Evolutionary conservation across 352 stramenopile species (phyloP).

Genomic region (Phytophthora pistaciae): DNA sequence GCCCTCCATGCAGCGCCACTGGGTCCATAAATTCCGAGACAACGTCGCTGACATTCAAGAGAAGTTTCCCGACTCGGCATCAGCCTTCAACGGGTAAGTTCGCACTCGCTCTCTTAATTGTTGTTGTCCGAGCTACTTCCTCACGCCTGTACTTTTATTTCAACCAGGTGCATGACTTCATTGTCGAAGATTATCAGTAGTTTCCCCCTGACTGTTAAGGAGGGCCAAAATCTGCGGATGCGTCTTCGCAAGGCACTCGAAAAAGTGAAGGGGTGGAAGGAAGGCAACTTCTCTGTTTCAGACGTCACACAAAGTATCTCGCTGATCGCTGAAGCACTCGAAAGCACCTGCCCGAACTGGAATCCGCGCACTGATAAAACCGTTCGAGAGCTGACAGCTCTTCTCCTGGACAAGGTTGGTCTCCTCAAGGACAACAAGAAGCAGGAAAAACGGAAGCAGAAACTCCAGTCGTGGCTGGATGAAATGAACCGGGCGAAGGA

Average conservation of each 20-base stretch:
- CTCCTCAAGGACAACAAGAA: constrained; percentile 13
- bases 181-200: constrained; percentile 18
- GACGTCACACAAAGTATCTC: constrained; percentile 5
- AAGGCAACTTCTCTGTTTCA: constrained; percentile 9
- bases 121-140: not conserved
- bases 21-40: constrained; percentile 20
- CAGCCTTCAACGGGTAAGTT: constrained; percentile 15
- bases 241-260: constrained; percentile 9
- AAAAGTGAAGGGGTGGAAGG: constrained; percentile 12
- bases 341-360: constrained; percentile 16
- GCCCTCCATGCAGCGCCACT: constrained; percentile 9
- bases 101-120: not conserved
- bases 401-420: constrained; percentile 4
- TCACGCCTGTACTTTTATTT: too few relatives aligned
- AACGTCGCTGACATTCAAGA: constrained; percentile 11
- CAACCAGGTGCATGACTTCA: constrained; percentile 1
- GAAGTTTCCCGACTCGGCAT: constrained; percentile 11
- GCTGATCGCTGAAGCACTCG: constrained; percentile 6
- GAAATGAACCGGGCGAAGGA: constrained; percentile 4
- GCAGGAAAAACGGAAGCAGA: constrained; percentile 9
- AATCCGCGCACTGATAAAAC: constrained; percentile 9
- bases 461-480: constrained; percentile 15
- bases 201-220: constrained; percentile 14
- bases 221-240: constrained; percentile 6
- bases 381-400: constrained; percentile 8